Percentiles rank a stretch among this genome's conserved stretches.
Conservation (phyloP, 176 grass and related monocot genomes). For the Carex parvula region DNA sequence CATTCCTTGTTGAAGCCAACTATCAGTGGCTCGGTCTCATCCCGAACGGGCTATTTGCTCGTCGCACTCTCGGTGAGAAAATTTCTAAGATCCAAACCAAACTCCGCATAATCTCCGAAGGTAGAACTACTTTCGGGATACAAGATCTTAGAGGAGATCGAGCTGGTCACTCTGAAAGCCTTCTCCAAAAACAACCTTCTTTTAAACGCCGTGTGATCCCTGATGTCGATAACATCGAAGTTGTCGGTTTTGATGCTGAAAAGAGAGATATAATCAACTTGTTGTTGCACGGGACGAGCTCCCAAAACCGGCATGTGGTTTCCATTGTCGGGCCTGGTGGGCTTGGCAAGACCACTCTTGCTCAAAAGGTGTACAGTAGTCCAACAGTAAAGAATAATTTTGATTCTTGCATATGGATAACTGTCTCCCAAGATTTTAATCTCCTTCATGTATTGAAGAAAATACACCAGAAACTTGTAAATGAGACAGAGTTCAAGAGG, state of each 20-base stretch:
- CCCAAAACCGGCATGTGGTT: background rate
- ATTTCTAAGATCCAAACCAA: constrained; percentile 18
- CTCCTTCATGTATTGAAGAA: background rate
- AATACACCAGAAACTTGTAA: background rate
- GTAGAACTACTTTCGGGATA: constrained; percentile 7
- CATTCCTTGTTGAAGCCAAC: too few species aligned
- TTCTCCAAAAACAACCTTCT: background rate
- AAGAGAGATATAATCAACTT: background rate
- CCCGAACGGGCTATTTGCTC: background rate
- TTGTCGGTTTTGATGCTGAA: constrained; percentile 13
- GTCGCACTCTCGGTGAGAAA: background rate
- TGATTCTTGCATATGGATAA: background rate
- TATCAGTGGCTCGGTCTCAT: too few species aligned
- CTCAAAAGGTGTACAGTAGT: background rate
- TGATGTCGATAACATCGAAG: background rate
- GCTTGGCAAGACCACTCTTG: constrained; percentile 28
- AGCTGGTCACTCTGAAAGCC: background rate
- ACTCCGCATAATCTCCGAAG: background rate
- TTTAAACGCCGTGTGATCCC: background rate
- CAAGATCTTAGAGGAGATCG: background rate
- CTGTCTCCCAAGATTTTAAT: background rate
- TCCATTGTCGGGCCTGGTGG: constrained; percentile 24
- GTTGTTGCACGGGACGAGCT: background rate
- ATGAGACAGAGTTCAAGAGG: background rate
- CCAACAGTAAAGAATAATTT: background rate